Percentiles rank a stretch among this genome's conserved stretches.
Conservation (phyloP, 768 basidiomycete genomes). For the Vishniacozyma victoriae region DNA sequence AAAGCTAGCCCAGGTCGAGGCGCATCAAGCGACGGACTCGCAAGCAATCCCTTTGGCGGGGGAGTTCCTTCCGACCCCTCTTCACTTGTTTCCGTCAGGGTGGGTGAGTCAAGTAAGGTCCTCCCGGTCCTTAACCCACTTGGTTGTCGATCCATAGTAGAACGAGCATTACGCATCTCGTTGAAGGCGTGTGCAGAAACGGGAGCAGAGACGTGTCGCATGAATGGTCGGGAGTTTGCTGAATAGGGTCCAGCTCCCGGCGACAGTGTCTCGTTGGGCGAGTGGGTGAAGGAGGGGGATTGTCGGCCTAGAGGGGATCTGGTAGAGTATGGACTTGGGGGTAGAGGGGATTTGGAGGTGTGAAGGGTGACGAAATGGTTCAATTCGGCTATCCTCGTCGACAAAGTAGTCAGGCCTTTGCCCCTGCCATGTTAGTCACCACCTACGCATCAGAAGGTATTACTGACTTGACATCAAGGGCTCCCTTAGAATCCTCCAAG, state of each 20-base stretch:
- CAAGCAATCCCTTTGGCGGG: constrained; percentile 1
- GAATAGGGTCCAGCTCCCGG: constrained; percentile 17
- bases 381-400: constrained; percentile 37
- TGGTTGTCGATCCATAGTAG: constrained; percentile 6
- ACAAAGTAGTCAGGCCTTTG: constrained; percentile 21
- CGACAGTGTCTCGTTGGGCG: constrained; percentile 11
- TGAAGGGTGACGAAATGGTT: constrained; percentile 39
- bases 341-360: constrained; percentile 6
- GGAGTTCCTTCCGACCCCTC: background rate
- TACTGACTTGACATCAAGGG: constrained; percentile 25
- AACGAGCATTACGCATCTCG: background rate
- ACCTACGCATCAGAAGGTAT: background rate
- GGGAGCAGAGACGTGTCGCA: constrained; percentile 25
- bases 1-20: background rate
- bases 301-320: constrained; percentile 6
- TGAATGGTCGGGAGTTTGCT: constrained; percentile 24
- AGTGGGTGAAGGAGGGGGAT: constrained; percentile 1
- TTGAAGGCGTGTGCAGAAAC: constrained; percentile 13
- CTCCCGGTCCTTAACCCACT: constrained; percentile 12
- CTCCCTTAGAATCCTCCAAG: constrained; percentile 23
- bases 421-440: constrained; percentile 12
- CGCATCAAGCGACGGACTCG: constrained; percentile 3
- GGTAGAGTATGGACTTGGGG: constrained; percentile 3
- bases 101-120: constrained; percentile 11
- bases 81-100: constrained; percentile 17